These are phyloP conservation scores for Oryza punctata DNA, from an alignment of 176 grass and related monocot genomes.

Conservation along the genomic window DNA sequence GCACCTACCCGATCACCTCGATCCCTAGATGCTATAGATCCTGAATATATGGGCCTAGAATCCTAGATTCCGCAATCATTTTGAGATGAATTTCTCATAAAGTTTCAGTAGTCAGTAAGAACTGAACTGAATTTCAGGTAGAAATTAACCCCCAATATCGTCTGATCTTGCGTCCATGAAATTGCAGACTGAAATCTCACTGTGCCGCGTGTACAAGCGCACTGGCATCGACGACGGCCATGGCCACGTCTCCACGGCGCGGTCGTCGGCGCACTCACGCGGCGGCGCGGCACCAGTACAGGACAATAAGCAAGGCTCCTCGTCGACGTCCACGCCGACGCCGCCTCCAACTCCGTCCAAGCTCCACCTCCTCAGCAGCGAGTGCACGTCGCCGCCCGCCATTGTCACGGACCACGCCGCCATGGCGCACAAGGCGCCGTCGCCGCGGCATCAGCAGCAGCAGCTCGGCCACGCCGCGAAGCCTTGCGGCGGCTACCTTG, in stretches of 20 bases:
- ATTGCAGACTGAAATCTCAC: constrained; percentile 84
- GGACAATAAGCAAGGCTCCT: constrained; percentile 51
- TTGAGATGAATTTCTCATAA: not conserved
- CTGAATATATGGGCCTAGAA: not conserved
- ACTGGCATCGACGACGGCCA: constrained; percentile 77
- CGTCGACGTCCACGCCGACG: constrained; percentile 49
- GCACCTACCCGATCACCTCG: not conserved
- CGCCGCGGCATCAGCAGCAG: not conserved
- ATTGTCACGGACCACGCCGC: constrained; percentile 15
- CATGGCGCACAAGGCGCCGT: not conserved
- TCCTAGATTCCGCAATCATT: constrained; percentile 29
- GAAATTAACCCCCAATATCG: not conserved
- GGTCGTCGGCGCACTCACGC: constrained; percentile 38
- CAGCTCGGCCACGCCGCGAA: constrained; percentile 10
- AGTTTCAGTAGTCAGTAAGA: constrained; percentile 3
- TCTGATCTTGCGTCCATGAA: not conserved
- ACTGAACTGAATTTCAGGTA: constrained; percentile 6
- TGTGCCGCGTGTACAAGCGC: constrained; percentile 93
- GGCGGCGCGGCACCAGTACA: not conserved
- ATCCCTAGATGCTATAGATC: constrained; percentile 4
- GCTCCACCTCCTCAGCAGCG: constrained; percentile 52
- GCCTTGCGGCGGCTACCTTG: constrained; percentile 25
- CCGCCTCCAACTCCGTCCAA: constrained; percentile 54
- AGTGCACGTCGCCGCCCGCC: constrained; percentile 50
- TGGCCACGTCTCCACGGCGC: constrained; percentile 27